A percentile compares a stretch with the other conserved stretches of the same genome.
phyloP scores from a whole-genome alignment of 108 stramenopile species.

The Cyclostephanos tholiformis region DNA sequence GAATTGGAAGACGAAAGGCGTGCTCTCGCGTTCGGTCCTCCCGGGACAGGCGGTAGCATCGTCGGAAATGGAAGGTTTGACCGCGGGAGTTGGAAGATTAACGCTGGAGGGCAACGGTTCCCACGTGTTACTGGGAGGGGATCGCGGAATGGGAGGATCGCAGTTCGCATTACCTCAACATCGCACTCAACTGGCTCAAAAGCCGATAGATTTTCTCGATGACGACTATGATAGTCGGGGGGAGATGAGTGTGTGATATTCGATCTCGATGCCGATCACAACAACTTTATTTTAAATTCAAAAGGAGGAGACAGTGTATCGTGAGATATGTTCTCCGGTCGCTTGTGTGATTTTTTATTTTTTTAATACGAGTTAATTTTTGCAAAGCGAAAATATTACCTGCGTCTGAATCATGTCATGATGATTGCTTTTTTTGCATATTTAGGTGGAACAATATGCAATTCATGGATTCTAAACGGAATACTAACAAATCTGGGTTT shows the following conservation, averaged over 20 bases:
- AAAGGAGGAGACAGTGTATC: no score
- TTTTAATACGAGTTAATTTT: no score
- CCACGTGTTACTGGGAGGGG: constrained; percentile 45
- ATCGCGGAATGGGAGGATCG: constrained; percentile 15
- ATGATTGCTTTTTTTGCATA: no score
- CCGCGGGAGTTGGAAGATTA: constrained; percentile 37
- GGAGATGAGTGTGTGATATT: constrained; percentile 42
- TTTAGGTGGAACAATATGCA: no score
- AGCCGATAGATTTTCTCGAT: constrained; percentile 41
- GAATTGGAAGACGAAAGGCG: constrained; percentile 55
- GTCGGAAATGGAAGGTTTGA: constrained; percentile 31
- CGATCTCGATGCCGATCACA: neutral
- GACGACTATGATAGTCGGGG: constrained; percentile 27
- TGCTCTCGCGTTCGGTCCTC: constrained; percentile 37
- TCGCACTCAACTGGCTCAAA: neutral
- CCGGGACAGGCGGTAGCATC: constrained; percentile 22
- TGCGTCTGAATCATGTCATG: no score
- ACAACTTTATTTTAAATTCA: no score
- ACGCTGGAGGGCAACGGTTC: constrained; percentile 28
- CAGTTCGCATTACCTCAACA: constrained; percentile 16
- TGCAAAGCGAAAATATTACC: no score
- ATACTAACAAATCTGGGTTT: no score
- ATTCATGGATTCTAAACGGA: no score
- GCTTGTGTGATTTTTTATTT: no score
- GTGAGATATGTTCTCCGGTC: no score